Base-by-base conservation (phyloP, 164 flowering plant genomes). In the Sedum album region DNA sequence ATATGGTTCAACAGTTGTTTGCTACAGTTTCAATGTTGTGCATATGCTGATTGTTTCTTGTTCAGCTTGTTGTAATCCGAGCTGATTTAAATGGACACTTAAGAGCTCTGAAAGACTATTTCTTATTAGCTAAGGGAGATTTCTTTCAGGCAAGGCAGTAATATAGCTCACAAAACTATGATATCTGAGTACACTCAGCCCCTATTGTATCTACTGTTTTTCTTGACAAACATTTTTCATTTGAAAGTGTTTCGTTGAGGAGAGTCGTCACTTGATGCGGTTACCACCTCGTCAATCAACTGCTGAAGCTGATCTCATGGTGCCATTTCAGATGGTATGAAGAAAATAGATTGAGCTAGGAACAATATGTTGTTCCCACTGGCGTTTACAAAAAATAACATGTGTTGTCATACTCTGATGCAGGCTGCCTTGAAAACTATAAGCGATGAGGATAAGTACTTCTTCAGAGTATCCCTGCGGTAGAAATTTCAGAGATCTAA, bases 301-400 rank as follows among this genome's bases (percentile, higher is more conserved):
- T 75, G 96, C 96, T 67, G 99, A 87, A 86, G 96, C 96, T 74
- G 97, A 94, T 84, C 96, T 94, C 60, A 86, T 86, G 91, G 89
- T 91, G 60, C 97, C 99, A 31, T 94, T 91, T 80, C 96, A 88
- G 80, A 76, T 85, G 81, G 97, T 91, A 81, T 79, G 23, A 28
- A 60, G 42, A 33, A 53, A 15, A 65, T 38, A 13, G 5, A 57
- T 57, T 42, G 30, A 39, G n/a, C 33, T 31, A 33, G 57, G 20
- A 36, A 28, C 30, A 20, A 15, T 20, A 44, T 28, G 35, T 31
- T 44, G 10, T 39, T 1, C 15, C 13, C 0, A 31, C 35, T 30
- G 18, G 31, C 23, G 30, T 35, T 20, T 21, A n/a, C 48, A 9
- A 1, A 25, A n/a, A 21, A 28, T 21, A 36, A 55, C 41, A 67